A percentile compares a stretch with the other conserved stretches of the same genome.
These are phyloP conservation scores for Hirsutella thompsonii DNA, from an alignment of 2,329 filamentous ascomycete genomes.

Conservation along the genomic window DNA sequence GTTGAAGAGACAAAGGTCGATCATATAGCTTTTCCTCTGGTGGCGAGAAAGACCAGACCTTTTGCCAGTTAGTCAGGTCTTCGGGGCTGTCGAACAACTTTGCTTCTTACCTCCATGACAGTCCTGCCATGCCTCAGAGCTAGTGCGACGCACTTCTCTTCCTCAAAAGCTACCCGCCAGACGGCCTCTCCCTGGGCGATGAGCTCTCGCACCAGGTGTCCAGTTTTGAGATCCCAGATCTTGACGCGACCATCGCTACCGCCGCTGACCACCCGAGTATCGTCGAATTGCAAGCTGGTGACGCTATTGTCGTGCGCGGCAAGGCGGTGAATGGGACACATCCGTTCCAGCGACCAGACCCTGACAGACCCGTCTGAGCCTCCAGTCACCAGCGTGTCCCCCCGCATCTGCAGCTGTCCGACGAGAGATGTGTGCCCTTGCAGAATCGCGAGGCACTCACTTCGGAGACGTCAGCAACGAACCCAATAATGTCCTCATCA, in stretches of 20 bases:
- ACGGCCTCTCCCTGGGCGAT: conserved; percentile 88
- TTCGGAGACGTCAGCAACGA: conserved; percentile 22
- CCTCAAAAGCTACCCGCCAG: conserved; percentile 95
- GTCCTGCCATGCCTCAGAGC: conserved; percentile 75
- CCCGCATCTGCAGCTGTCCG: conserved; percentile 90
- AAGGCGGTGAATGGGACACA: conserved; percentile 83
- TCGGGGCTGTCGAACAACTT: background rate
- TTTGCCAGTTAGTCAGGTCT: background rate
- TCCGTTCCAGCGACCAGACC: conserved; percentile 87
- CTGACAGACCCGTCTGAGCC: conserved; percentile 92
- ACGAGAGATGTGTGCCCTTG: conserved; percentile 96
- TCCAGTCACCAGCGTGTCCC: conserved; percentile 88
- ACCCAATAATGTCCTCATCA: too few species aligned
- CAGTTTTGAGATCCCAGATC: conserved; percentile 93
- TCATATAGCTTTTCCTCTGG: conserved; percentile 55
- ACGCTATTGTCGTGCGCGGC: conserved; percentile 98
- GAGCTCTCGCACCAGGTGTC: conserved; percentile 79
- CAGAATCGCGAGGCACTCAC: conserved; percentile 75
- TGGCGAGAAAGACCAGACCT: conserved; percentile 94
- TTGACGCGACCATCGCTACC: conserved; percentile 97
- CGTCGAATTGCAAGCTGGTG: conserved; percentile 93
- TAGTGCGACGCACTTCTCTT: conserved; percentile 95
- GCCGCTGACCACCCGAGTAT: conserved; percentile 87
- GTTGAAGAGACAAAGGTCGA: conserved; percentile 34
- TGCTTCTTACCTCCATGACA: conserved; percentile 77